Evolutionary conservation across 345 rosid genomes (phyloP), one percentile per base, ranked within the genome.

Genomic region (Dipteronia dyeriana): DNA sequence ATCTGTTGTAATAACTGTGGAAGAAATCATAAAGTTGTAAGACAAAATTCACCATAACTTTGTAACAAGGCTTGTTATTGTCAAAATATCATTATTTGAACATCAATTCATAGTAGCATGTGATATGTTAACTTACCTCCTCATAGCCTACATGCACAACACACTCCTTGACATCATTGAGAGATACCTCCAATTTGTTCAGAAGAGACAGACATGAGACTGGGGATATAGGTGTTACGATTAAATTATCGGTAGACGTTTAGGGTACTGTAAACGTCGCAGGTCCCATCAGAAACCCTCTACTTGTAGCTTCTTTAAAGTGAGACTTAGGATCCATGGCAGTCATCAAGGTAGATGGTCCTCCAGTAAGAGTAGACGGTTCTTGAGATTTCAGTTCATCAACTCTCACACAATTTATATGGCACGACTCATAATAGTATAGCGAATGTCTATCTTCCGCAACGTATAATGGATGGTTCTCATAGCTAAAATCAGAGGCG

Each of bases 241-340:
- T 51, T 25, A 84, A 65, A 56, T 79, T n/a, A 19, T 81, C 79
- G 0, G 79, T 81, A n/a, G n/a, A n/a, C n/a, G n/a, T n/a, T n/a
- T n/a, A n/a, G n/a, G n/a, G n/a, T 26, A 79, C 17, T 16, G 68
- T 76, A 62, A 78, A 81, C 72, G 64, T 38, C 20, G 68, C 38
- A 1, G 76, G 77, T 67, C 70, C 73, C 1, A 0, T 63, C 20
- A 73, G 34, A 61, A 62, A 84, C 47, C 79, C 84, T 39, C 54
- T 41, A 17, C 75, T 57, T 16, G 3, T 54, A 14, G 4, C 53
- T 12, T 66, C 60, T 4, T 26, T 65, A 20, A 13, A 3, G 22
- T 13, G 63, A 14, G 39, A 45, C 26, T 60, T 66, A 16, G 75
- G 84, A 74, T 81, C 78, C 75, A 64, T 5, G 10, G 69, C 20